Evolutionary conservation across 2,329 filamentous ascomycete species (phyloP).

Genomic region (Penicillium vulpinum): DNA sequence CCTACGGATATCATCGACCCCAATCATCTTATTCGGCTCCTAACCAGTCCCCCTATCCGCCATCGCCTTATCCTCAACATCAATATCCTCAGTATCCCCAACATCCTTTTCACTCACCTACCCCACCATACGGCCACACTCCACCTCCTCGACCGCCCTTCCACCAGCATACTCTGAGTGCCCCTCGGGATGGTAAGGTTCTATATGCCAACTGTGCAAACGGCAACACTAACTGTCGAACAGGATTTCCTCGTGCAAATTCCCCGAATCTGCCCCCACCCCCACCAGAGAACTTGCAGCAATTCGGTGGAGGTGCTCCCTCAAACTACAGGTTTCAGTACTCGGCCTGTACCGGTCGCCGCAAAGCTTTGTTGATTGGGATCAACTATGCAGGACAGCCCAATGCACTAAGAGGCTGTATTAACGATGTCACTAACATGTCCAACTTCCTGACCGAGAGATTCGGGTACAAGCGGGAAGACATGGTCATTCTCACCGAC

Average conservation of each 20-base stretch:
- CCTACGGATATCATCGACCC: constrained; percentile 15
- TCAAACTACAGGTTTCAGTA: constrained; percentile 85
- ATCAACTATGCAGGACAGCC: constrained; percentile 96
- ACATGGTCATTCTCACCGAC: constrained; percentile 96
- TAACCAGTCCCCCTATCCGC: constrained; percentile 4
- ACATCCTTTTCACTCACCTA: constrained; percentile 10
- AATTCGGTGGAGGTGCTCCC: constrained; percentile 78
- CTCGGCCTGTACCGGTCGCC: constrained; percentile 80
- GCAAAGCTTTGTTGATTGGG: constrained; percentile 87
- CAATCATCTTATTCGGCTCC: constrained; percentile 12
- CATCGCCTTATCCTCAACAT: constrained; percentile 1
- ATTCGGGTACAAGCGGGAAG: constrained; percentile 88
- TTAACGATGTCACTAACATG: constrained; percentile 98
- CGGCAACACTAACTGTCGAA: not conserved
- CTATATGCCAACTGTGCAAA: not conserved
- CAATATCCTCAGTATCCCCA: constrained; percentile 11
- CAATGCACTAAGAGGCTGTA: constrained; percentile 85
- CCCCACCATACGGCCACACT: constrained; percentile 6
- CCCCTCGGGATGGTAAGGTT: constrained; percentile 15
- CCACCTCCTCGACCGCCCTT: constrained; percentile 12
- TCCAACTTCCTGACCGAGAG: constrained; percentile 80
- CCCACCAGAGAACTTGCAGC: constrained; percentile 66
- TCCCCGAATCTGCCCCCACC: constrained; percentile 62
- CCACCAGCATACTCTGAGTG: constrained; percentile 14
- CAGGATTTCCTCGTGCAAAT: constrained; percentile 54